Conservation (phyloP, 805 yeast genomes). For the Candida peoriensis region DNA sequence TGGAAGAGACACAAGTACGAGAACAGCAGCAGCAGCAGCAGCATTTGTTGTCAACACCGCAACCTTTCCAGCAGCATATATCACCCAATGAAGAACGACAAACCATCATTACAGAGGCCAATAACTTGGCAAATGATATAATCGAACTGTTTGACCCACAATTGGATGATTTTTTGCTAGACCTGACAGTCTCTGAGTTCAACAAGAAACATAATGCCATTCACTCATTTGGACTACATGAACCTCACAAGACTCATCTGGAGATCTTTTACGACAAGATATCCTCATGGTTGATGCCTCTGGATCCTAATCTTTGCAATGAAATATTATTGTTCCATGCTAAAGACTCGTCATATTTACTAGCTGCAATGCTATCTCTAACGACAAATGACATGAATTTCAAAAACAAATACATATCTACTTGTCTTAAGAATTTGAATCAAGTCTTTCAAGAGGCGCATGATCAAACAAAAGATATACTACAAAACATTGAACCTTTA, state of each 20-base stretch:
- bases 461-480: constrained; percentile 27
- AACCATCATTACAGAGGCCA: constrained; percentile 19
- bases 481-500: constrained; percentile 59
- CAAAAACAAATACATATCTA: constrained; percentile 40
- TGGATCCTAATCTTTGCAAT: constrained; percentile 39
- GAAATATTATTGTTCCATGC: constrained; percentile 49
- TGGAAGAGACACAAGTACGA: not conserved
- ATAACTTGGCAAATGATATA: constrained; percentile 19
- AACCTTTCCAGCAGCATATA: constrained; percentile 1
- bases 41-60: not conserved
- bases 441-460: constrained; percentile 36
- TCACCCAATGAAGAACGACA: constrained; percentile 14
- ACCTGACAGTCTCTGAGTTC: constrained; percentile 12
- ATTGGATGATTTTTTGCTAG: constrained; percentile 16
- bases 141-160: constrained; percentile 17
- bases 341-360: constrained; percentile 41
- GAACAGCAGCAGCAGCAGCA: not conserved
- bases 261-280: constrained; percentile 21
- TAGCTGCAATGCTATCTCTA: constrained; percentile 53
- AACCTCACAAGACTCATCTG: constrained; percentile 19
- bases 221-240: constrained; percentile 18
- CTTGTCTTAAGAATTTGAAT: constrained; percentile 41
- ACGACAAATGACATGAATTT: constrained; percentile 41
- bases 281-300: constrained; percentile 19
- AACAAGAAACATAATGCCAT: constrained; percentile 17